Percentiles rank a stretch among this genome's conserved stretches.
These are phyloP conservation scores for Rhodotorula diobovata DNA, from an alignment of 768 basidiomycete species.

Conservation along the genomic window DNA sequence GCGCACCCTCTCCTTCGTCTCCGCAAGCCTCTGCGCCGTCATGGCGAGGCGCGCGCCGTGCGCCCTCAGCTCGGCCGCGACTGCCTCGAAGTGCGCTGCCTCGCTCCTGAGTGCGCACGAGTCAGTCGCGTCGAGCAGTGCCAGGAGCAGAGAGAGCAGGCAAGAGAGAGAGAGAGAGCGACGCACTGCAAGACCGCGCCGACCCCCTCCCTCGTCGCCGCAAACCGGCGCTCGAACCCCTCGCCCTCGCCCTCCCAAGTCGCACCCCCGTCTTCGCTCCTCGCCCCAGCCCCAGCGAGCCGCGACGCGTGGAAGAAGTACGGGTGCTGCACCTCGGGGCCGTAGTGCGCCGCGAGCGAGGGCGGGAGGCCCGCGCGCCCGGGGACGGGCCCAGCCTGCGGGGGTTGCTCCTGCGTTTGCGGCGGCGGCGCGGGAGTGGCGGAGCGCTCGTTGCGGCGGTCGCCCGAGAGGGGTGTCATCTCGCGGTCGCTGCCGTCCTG, in stretches of 20 bases:
- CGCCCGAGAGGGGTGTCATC: too few species aligned
- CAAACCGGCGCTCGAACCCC: not conserved
- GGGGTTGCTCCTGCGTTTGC: too few species aligned
- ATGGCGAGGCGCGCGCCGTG: not conserved
- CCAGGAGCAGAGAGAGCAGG: too few species aligned
- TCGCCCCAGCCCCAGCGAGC: too few species aligned
- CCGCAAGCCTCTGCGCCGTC: not conserved
- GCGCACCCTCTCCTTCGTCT: not conserved
- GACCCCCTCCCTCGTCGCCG: too few species aligned
- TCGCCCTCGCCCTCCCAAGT: not conserved
- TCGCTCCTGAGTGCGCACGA: not conserved
- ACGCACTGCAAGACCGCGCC: not conserved
- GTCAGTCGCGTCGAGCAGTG: not conserved
- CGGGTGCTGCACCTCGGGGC: not conserved
- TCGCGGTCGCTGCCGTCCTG: too few species aligned
- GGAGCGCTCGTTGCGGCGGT: too few species aligned
- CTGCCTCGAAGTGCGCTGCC: too few species aligned
- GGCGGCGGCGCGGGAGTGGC: too few species aligned
- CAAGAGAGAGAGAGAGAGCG: not conserved
- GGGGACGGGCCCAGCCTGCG: too few species aligned
- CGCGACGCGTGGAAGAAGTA: not conserved
- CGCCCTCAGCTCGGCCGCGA: not conserved
- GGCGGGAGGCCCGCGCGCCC: too few species aligned
- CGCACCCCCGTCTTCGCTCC: too few species aligned
- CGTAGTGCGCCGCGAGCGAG: not conserved